Conservation (phyloP, 495 filamentous ascomycete species). For the Trichodelitschia bisporula region DNA sequence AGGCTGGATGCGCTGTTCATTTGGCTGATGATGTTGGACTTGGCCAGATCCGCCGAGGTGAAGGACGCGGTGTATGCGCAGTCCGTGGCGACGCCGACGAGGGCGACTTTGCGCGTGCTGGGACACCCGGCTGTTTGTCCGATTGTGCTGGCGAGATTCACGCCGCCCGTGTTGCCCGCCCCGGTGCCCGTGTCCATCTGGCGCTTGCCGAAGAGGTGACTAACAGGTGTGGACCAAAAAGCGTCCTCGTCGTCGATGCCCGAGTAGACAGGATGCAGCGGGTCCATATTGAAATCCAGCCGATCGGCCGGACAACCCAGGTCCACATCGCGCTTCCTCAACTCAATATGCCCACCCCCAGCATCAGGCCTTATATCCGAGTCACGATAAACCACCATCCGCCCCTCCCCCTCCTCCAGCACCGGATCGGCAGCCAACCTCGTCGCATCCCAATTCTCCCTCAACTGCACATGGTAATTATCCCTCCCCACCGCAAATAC, state of each 20-base stretch:
- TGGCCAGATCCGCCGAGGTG: constrained; percentile 28
- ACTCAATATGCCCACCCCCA: constrained; percentile 20
- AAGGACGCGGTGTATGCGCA: constrained; percentile 64
- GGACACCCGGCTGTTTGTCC: constrained; percentile 67
- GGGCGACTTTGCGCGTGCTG: constrained; percentile 61
- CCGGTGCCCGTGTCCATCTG: constrained; percentile 28
- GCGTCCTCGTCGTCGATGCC: constrained; percentile 18
- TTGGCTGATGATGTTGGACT: constrained; percentile 50
- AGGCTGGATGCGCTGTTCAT: constrained; percentile 71
- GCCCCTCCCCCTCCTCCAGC: constrained; percentile 21
- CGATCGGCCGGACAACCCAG: constrained; percentile 35
- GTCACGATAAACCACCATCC: constrained; percentile 77
- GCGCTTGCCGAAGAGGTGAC: constrained; percentile 28
- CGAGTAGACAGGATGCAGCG: constrained; percentile 32
- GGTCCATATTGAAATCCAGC: constrained; percentile 44
- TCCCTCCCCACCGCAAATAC: constrained; percentile 59
- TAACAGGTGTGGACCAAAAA: constrained; percentile 29
- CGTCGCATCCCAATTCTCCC: constrained; percentile 48
- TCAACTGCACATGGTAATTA: constrained; percentile 71
- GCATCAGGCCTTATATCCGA: constrained; percentile 39
- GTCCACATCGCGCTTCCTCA: constrained; percentile 19
- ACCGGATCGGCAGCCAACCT: constrained; percentile 50
- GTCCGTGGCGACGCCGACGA: constrained; percentile 82
- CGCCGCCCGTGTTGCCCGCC: constrained; percentile 57
- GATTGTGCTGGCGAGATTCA: constrained; percentile 62